Conservation (phyloP, 805 yeast genomes). For the Candida endomychidarum region DNA sequence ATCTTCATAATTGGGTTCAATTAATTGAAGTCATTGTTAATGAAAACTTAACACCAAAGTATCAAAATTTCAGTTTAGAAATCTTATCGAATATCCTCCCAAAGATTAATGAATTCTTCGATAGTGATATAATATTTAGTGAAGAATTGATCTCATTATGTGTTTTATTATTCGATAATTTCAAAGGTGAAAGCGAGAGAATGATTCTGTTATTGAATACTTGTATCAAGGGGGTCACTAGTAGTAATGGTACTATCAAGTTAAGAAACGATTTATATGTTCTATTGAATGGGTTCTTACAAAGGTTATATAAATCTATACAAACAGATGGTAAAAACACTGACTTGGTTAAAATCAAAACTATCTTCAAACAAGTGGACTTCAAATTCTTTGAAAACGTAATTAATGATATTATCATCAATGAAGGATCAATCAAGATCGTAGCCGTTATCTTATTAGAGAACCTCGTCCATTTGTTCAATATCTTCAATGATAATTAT, state of each 20-base stretch:
- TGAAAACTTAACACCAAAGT: conserved; percentile 40
- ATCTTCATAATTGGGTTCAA: conserved; percentile 81
- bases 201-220: conserved; percentile 70
- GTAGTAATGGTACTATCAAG: conserved; percentile 64
- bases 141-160: conserved; percentile 76
- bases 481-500: conserved; percentile 50
- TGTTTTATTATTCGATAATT: conserved; percentile 58
- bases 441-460: conserved; percentile 78
- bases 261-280: conserved; percentile 81
- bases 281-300: conserved; percentile 63
- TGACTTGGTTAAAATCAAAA: conserved; percentile 47
- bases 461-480: conserved; percentile 56
- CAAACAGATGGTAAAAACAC: conserved; percentile 27
- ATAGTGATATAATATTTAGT: conserved; percentile 54
- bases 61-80: conserved; percentile 62
- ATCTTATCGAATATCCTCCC: conserved; percentile 76
- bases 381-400: conserved; percentile 57
- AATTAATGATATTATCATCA: conserved; percentile 75
- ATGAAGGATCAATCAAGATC: conserved; percentile 74
- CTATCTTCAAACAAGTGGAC: conserved; percentile 61
- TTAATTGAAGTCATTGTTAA: conserved; percentile 70
- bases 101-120: conserved; percentile 71
- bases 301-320: conserved; percentile 48
- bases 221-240: conserved; percentile 68
- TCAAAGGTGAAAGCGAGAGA: conserved; percentile 40